Evolutionary conservation across 345 rosid genomes (phyloP), one percentile per base, ranked within the genome.

Genomic region (Salix exigua): DNA sequence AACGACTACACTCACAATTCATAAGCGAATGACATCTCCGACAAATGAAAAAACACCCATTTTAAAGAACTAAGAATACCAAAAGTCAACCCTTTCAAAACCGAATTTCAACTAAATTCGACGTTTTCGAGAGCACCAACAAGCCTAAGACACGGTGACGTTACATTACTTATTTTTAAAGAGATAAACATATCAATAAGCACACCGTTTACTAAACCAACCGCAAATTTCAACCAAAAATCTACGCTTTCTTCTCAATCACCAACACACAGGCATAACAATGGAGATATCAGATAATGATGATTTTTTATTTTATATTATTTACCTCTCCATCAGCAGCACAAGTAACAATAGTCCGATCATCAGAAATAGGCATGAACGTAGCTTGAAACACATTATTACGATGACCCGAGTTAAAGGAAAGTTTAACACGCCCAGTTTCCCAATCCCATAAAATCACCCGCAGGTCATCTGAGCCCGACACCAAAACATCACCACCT

Each of bases 281-380:
- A 42, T 64, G 18, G 28, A 77, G 61, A n/a, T 7, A 55, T 55
- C 23, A n/a, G 4, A 55, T 23, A 55, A 55, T 55, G 23, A 1
- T 55, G 61, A 6, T 55, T 55, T 53, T 53, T 18, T 21, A 2
- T 53, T 53, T 55, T 2, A n/a, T 55, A 21, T n/a, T n/a, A 55
- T 44, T 71, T 80, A 91, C 98, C 99, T 89, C 86, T 50, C 98
- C 99, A 83, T 93, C 99, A 1, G 97, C 96, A 78, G 96, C 98
- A 85, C 95, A 91, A 6, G 97, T 91, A 18, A 96, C 94, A 77
- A 93, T 86, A 82, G 89, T 91, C 16, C 86, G 89, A 75, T 96
- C 96, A 86, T 87, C 92, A 0, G 97, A 76, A 78, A 78, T 88
- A 42, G 98, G 95, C 98, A 92, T 89, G 68, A 92, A 77, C 81